Evolutionary conservation across 129 eudicot species (phyloP).

Genomic region (Calendula officinalis): DNA sequence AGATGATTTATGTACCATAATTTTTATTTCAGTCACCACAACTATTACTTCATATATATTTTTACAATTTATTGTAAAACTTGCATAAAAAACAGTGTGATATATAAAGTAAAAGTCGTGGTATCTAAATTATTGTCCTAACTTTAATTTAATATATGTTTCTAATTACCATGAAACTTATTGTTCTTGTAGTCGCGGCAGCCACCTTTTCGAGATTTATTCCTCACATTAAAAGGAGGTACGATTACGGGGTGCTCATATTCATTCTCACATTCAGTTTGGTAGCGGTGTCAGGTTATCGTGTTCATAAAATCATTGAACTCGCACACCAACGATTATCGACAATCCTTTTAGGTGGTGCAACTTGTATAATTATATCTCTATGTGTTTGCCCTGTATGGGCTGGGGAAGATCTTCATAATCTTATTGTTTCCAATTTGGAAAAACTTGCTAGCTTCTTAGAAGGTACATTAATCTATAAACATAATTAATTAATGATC

Average conservation of each 20-base stretch:
- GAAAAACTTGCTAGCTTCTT: conserved; percentile 55
- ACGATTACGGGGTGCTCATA: conserved; percentile 74
- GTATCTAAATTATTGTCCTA: not conserved
- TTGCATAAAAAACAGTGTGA: too few species aligned
- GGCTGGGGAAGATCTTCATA: conserved; percentile 88
- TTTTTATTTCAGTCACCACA: too few species aligned
- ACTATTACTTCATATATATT: too few species aligned
- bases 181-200: conserved; percentile 44
- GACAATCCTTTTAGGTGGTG: conserved; percentile 60
- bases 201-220: conserved; percentile 66
- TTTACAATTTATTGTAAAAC: too few species aligned
- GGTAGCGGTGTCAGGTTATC: conserved; percentile 60
- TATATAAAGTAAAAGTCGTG: too few species aligned
- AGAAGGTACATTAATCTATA: conserved; percentile 43
- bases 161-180: not conserved
- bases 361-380: conserved; percentile 46
- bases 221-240: conserved; percentile 67
- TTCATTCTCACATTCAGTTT: conserved; percentile 71
- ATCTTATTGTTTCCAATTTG: conserved; percentile 43
- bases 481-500: not conserved
- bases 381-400: conserved; percentile 62
- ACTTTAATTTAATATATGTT: not conserved
- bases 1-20: too few species aligned
- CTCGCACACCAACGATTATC: conserved; percentile 54
- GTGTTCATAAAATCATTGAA: conserved; percentile 49